phyloP scores from a whole-genome alignment of 1,284 basidiomycete species.

The Bjerkandera adusta region DNA sequence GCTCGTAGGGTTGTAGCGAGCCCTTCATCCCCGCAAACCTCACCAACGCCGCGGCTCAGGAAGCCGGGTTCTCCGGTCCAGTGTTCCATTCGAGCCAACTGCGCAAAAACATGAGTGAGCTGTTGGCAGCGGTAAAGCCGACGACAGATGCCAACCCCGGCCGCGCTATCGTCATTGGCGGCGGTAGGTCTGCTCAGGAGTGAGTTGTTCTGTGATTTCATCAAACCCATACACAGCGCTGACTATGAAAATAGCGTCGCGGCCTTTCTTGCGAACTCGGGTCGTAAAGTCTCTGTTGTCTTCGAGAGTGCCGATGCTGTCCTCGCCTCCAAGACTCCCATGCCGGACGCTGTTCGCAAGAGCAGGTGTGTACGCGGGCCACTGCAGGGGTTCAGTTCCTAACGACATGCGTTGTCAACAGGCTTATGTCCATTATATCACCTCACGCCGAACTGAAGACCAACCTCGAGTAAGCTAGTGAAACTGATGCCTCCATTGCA shows the following conservation, averaged over 20 bases:
- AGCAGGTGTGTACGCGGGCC: conserved; percentile 42
- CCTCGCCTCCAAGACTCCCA: conserved; percentile 38
- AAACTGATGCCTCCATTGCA: conserved; percentile 20
- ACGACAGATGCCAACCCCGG: conserved; percentile 15
- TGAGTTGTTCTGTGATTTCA: conserved; percentile 23
- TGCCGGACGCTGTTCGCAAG: conserved; percentile 49
- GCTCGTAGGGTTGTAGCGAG: conserved; percentile 48
- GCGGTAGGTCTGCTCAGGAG: conserved; percentile 59
- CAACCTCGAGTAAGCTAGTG: conserved; percentile 22
- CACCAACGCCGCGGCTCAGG: conserved; percentile 22
- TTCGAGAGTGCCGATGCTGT: conserved; percentile 48
- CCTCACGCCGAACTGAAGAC: conserved; percentile 25
- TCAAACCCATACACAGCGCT: background rate
- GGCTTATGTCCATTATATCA: conserved; percentile 25
- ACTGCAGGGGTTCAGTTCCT: conserved; percentile 26
- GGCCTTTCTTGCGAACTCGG: conserved; percentile 44
- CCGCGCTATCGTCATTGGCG: conserved; percentile 48
- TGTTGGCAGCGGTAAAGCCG: conserved; percentile 32
- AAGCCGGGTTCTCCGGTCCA: conserved; percentile 39
- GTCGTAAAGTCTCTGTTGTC: conserved; percentile 44
- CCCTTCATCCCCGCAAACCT: conserved; percentile 42
- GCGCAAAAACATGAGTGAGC: conserved; percentile 35
- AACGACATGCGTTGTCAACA: conserved; percentile 24
- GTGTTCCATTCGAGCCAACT: conserved; percentile 54
- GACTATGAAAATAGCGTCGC: conserved; percentile 45